Conservation (phyloP, 495 filamentous ascomycete genomes). For the Aspergillus sclerotiicarbonarius region DNA sequence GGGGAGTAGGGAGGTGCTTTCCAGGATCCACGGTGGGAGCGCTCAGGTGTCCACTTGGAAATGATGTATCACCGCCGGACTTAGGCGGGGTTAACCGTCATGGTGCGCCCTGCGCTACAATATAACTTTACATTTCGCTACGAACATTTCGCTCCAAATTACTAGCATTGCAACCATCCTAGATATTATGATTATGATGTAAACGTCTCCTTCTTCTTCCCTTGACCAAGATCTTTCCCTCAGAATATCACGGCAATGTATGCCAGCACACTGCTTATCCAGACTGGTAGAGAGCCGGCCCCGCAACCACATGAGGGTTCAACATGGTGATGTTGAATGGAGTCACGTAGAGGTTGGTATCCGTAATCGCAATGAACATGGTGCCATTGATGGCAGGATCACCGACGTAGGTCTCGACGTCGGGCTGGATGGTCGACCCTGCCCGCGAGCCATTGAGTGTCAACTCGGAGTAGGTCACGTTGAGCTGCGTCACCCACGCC, state of each 20-base stretch:
- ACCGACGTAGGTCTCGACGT: slow-evolving; percentile 55
- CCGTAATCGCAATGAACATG: slow-evolving; percentile 75
- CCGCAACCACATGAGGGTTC: slow-evolving; percentile 74
- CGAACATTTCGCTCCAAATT: not conserved
- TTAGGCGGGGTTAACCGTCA: slow-evolving; percentile 20
- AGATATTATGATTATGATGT: not conserved
- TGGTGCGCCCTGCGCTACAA: no score
- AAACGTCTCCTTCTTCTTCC: not conserved
- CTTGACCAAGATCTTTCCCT: not conserved
- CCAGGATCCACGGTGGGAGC: not conserved
- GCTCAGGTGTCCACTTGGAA: slow-evolving; percentile 6
- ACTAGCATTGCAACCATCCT: not conserved
- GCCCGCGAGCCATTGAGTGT: slow-evolving; percentile 37
- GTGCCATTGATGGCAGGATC: slow-evolving; percentile 76
- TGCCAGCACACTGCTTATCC: slow-evolving; percentile 49
- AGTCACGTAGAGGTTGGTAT: slow-evolving; percentile 63
- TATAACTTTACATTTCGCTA: not conserved
- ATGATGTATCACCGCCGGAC: slow-evolving; percentile 15
- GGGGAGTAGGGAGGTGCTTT: not conserved
- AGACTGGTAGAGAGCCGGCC: slow-evolving; percentile 74
- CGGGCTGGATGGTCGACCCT: slow-evolving; percentile 64
- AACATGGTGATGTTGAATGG: slow-evolving; percentile 73
- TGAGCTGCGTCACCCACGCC: slow-evolving; percentile 79
- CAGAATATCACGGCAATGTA: no score
- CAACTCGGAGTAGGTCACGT: slow-evolving; percentile 76